A percentile compares a stretch with the other conserved stretches of the same genome.
Conservation (phyloP, 768 basidiomycete genomes). For the Phlebiopsis flavidoalba region DNA sequence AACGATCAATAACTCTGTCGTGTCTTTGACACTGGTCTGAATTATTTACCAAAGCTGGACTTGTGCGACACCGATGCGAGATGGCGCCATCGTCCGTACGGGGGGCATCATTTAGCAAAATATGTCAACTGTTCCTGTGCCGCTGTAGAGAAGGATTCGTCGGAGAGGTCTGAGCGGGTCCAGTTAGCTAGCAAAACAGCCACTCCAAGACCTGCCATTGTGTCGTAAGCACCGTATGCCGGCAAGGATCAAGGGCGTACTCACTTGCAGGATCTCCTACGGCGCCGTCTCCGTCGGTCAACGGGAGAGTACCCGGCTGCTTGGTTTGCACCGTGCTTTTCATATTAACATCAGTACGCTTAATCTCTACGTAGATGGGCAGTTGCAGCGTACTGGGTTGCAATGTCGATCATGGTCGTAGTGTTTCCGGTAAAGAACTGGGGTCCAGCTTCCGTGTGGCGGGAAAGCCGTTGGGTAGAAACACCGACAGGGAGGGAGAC, state of each 20-base stretch:
- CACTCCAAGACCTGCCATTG: slow-evolving; percentile 39
- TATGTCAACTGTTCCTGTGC: slow-evolving; percentile 44
- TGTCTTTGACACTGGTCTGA: slow-evolving; percentile 1
- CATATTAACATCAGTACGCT: background rate
- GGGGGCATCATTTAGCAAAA: slow-evolving; percentile 40
- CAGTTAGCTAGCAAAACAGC: slow-evolving; percentile 50
- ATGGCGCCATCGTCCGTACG: slow-evolving; percentile 49
- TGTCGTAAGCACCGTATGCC: background rate
- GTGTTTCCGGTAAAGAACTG: slow-evolving; percentile 24
- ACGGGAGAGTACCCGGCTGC: slow-evolving; percentile 31
- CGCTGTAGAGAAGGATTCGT: slow-evolving; percentile 34
- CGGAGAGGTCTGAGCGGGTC: slow-evolving; percentile 33
- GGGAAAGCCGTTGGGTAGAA: slow-evolving; percentile 36
- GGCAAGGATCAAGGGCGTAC: slow-evolving; percentile 10
- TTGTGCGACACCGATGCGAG: slow-evolving; percentile 46
- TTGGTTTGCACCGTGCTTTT: slow-evolving; percentile 34
- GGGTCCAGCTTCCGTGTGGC: slow-evolving; percentile 26
- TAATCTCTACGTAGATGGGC: background rate
- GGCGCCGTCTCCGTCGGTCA: slow-evolving; percentile 43
- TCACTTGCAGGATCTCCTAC: slow-evolving; percentile 59
- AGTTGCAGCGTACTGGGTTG: slow-evolving; percentile 29
- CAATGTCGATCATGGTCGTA: slow-evolving; percentile 38
- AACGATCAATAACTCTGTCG: background rate
- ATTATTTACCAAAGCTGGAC: slow-evolving; percentile 45
- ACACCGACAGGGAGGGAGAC: slow-evolving; percentile 46